phyloP scores from a whole-genome alignment of 768 basidiomycete species.

The Vararia minispora region DNA sequence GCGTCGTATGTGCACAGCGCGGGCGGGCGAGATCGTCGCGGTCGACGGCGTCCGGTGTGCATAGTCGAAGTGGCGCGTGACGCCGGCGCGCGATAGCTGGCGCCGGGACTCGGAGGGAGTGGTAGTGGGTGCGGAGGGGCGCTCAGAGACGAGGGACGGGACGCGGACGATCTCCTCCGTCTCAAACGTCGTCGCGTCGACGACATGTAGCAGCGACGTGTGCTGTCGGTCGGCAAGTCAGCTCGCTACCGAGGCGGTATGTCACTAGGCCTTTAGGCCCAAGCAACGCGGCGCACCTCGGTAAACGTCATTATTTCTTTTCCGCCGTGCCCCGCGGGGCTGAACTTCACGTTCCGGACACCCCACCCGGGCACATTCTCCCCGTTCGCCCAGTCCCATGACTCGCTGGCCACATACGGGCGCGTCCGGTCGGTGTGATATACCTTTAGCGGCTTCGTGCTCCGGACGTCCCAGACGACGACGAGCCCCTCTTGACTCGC shows the following conservation, averaged over 20 bases:
- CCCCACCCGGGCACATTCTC: slow-evolving; percentile 62
- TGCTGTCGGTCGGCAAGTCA: slow-evolving; percentile 37
- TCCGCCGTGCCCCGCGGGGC: slow-evolving; percentile 41
- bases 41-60: slow-evolving; percentile 1
- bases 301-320: slow-evolving; percentile 83
- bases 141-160: slow-evolving; percentile 26
- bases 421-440: slow-evolving; percentile 43
- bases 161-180: slow-evolving; percentile 57
- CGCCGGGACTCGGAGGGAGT: neutral
- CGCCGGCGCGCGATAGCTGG: neutral
- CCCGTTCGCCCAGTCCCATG: slow-evolving; percentile 55
- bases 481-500: slow-evolving; percentile 76
- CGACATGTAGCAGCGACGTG: slow-evolving; percentile 67
- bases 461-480: slow-evolving; percentile 76
- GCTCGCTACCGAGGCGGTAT: too few species aligned
- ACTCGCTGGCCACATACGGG: slow-evolving; percentile 44
- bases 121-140: slow-evolving; percentile 11
- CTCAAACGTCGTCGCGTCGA: slow-evolving; percentile 84
- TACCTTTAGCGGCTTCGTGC: slow-evolving; percentile 56
- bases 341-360: slow-evolving; percentile 79
- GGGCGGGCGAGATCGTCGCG: slow-evolving; percentile 4
- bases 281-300: slow-evolving; percentile 42
- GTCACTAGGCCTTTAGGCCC: neutral
- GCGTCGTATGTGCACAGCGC: slow-evolving; percentile 4
- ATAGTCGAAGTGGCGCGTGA: slow-evolving; percentile 10